Conservation (phyloP, 1,284 basidiomycete genomes). For the Fomitopsis palustris region DNA sequence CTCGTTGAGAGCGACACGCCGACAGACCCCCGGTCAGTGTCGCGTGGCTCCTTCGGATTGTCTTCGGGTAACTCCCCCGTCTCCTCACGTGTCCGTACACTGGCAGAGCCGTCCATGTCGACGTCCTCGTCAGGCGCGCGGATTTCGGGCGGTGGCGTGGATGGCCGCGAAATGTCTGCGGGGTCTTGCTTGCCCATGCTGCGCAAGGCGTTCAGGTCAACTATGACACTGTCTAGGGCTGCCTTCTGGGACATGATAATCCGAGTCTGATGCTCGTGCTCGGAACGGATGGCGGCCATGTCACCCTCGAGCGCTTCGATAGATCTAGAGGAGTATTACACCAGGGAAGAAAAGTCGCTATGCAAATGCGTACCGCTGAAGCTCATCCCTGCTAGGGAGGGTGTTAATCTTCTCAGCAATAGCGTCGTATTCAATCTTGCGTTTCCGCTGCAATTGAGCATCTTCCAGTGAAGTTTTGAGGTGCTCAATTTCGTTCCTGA, state of each 20-base stretch:
- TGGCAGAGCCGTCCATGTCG: constrained; percentile 33
- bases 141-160: constrained; percentile 44
- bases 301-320: constrained; percentile 72
- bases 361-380: constrained; percentile 53
- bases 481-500: constrained; percentile 68
- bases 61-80: constrained; percentile 36
- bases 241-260: constrained; percentile 64
- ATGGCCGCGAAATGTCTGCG: constrained; percentile 35
- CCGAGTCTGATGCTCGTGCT: constrained; percentile 69
- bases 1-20: constrained; percentile 32
- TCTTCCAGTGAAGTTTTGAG: constrained; percentile 72
- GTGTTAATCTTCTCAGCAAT: constrained; percentile 79
- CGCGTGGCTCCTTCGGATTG: constrained; percentile 27
- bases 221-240: constrained; percentile 61
- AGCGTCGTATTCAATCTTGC: constrained; percentile 81
- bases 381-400: constrained; percentile 69
- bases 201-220: constrained; percentile 56
- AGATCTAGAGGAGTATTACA: constrained; percentile 39
- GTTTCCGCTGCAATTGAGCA: constrained; percentile 66
- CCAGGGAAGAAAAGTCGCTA: not conserved
- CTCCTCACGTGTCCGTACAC: constrained; percentile 24
- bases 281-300: constrained; percentile 66
- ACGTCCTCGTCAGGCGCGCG: constrained; percentile 32
- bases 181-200: constrained; percentile 55
- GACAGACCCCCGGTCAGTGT: constrained; percentile 27